Conservation (phyloP, 768 basidiomycete genomes). For the Trametes cinnabarina region DNA sequence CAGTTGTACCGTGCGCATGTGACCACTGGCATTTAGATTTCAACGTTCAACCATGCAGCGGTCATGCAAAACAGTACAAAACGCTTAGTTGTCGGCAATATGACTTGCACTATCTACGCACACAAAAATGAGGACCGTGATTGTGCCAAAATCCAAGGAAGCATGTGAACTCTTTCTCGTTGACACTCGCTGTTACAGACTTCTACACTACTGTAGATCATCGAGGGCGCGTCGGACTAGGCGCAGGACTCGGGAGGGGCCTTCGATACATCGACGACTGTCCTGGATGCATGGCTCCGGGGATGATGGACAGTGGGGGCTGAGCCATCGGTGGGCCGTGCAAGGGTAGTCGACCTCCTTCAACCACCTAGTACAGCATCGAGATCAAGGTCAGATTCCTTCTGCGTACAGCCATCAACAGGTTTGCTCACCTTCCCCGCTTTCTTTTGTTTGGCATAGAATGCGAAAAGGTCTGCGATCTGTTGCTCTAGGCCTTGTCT, state of each 20-base stretch:
- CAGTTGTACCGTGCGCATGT: too few species aligned
- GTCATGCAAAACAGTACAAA: too few species aligned
- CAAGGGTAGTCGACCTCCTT: conserved; percentile 1
- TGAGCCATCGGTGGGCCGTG: not conserved
- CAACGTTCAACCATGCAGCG: too few species aligned
- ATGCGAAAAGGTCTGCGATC: conserved; percentile 70
- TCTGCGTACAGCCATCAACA: not conserved
- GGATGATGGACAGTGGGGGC: not conserved
- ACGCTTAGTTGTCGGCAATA: too few species aligned
- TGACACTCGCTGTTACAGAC: too few species aligned
- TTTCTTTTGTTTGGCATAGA: conserved; percentile 66
- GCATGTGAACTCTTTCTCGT: too few species aligned
- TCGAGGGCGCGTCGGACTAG: conserved; percentile 8
- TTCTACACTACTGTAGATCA: too few species aligned
- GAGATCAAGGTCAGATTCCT: not conserved
- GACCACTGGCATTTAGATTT: too few species aligned
- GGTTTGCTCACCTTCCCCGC: conserved; percentile 20
- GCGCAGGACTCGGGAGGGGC: conserved; percentile 17
- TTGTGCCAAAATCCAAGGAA: too few species aligned
- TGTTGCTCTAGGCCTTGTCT: conserved; percentile 64
- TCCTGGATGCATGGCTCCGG: not conserved
- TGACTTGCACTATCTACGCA: too few species aligned
- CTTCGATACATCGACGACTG: conserved; percentile 5
- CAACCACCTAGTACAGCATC: not conserved
- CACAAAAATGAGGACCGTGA: too few species aligned